Conservation (phyloP, 176 grass and related monocot species). For the Oryza australiensis region DNA sequence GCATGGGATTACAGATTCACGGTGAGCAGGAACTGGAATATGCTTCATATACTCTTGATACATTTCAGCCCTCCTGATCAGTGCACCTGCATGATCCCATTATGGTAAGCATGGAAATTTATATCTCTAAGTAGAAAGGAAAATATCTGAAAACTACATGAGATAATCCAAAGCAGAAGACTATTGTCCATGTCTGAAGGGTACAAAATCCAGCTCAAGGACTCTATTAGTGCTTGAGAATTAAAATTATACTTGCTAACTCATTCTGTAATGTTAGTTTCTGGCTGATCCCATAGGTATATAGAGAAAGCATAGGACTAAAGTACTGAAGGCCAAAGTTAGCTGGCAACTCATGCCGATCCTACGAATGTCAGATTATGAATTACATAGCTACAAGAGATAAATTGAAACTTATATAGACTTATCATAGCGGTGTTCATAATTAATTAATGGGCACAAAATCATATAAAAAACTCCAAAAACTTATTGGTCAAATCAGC, state of each 20-base stretch:
- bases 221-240: not conserved
- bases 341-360: not conserved
- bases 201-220: not conserved
- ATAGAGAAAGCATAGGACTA: not conserved
- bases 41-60: conserved; percentile 91
- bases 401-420: not conserved
- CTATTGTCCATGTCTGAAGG: conserved; percentile 3
- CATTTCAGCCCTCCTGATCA: conserved; percentile 82
- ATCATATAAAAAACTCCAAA: not conserved
- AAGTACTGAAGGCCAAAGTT: not conserved
- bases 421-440: not conserved
- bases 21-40: conserved; percentile 62
- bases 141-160: conserved; percentile 16
- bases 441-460: conserved; percentile 10
- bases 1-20: conserved; percentile 60
- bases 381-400: not conserved
- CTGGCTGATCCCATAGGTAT: not conserved
- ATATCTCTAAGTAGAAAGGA: conserved; percentile 4
- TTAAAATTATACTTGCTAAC: not conserved
- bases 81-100: conserved; percentile 65
- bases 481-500: not conserved
- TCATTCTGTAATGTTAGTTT: not conserved
- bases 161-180: not conserved
- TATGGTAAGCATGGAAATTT: conserved; percentile 23
- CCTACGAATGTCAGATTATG: too few species aligned